Percentiles rank a stretch among this genome's conserved stretches.
phyloP scores from a whole-genome alignment of 1,284 basidiomycete genomes.

The Marasmius oreades region DNA sequence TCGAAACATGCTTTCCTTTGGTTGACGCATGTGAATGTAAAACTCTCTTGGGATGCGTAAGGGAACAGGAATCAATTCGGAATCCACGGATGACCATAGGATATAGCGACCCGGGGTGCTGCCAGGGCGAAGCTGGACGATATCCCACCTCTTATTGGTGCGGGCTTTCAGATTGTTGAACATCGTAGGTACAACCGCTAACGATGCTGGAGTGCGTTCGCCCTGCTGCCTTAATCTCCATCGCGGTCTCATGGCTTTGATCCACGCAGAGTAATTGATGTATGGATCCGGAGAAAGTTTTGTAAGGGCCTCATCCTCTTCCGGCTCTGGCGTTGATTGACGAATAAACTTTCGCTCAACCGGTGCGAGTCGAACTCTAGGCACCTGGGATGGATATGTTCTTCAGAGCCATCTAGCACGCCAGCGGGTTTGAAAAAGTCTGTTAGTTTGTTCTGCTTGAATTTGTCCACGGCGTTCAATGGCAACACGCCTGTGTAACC shows the following conservation, averaged over 20 bases:
- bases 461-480: slow-evolving; percentile 92
- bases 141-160: slow-evolving; percentile 82
- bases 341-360: slow-evolving; percentile 49
- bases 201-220: slow-evolving; percentile 24
- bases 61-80: slow-evolving; percentile 75
- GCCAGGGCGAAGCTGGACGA: slow-evolving; percentile 85
- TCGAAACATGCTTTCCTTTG: slow-evolving; percentile 62
- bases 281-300: slow-evolving; percentile 55
- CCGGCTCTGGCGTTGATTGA: slow-evolving; percentile 37
- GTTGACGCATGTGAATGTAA: slow-evolving; percentile 86
- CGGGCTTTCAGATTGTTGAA: slow-evolving; percentile 72
- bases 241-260: slow-evolving; percentile 74
- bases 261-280: slow-evolving; percentile 75
- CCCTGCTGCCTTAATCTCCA: slow-evolving; percentile 72
- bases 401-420: slow-evolving; percentile 30
- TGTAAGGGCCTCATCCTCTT: slow-evolving; percentile 27
- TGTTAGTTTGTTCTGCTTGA: slow-evolving; percentile 96
- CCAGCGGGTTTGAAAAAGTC: slow-evolving; percentile 80
- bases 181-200: slow-evolving; percentile 67
- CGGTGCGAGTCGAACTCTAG: slow-evolving; percentile 48
- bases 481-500: slow-evolving; percentile 90
- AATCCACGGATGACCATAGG: slow-evolving; percentile 87
- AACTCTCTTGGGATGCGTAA: slow-evolving; percentile 89
- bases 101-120: slow-evolving; percentile 81
- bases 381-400: slow-evolving; percentile 19